Percentiles rank a stretch among this genome's conserved stretches.
Conservation (phyloP, 768 basidiomycete genomes). For the Naganishia onofrii region DNA sequence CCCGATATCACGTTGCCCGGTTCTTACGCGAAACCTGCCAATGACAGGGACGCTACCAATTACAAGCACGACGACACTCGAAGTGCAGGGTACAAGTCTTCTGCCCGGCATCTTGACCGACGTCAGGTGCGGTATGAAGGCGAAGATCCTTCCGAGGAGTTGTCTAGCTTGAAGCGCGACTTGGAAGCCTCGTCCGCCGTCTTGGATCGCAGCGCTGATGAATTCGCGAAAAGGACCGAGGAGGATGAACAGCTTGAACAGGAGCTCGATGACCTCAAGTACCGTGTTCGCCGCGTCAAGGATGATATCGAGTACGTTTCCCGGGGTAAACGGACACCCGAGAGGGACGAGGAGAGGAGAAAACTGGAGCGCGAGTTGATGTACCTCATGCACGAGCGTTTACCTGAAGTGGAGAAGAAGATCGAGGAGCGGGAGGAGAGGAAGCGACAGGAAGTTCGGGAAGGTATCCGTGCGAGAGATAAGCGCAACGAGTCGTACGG, state of each 20-base stretch:
- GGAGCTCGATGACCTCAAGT: conserved; percentile 81
- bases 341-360: conserved; percentile 80
- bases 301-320: conserved; percentile 87
- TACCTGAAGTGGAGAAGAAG: conserved; percentile 84
- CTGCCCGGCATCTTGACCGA: conserved; percentile 79
- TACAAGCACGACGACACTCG: conserved; percentile 75
- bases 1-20: conserved; percentile 38
- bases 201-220: conserved; percentile 72
- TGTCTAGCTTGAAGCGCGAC: conserved; percentile 81
- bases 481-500: conserved; percentile 65
- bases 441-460: conserved; percentile 72
- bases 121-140: conserved; percentile 68
- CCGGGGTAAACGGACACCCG: conserved; percentile 66
- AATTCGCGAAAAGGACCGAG: conserved; percentile 61
- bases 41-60: conserved; percentile 74
- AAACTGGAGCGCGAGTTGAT: conserved; percentile 83
- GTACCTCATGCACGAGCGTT: conserved; percentile 77
- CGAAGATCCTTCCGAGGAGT: conserved; percentile 65
- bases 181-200: conserved; percentile 73
- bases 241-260: conserved; percentile 90
- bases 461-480: conserved; percentile 76
- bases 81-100: conserved; percentile 73
- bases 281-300: conserved; percentile 77
- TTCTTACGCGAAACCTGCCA: conserved; percentile 12
- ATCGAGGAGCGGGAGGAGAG: conserved; percentile 74